Evolutionary conservation across 768 basidiomycete species (phyloP).

Genomic region (Termitomyces sp.): DNA sequence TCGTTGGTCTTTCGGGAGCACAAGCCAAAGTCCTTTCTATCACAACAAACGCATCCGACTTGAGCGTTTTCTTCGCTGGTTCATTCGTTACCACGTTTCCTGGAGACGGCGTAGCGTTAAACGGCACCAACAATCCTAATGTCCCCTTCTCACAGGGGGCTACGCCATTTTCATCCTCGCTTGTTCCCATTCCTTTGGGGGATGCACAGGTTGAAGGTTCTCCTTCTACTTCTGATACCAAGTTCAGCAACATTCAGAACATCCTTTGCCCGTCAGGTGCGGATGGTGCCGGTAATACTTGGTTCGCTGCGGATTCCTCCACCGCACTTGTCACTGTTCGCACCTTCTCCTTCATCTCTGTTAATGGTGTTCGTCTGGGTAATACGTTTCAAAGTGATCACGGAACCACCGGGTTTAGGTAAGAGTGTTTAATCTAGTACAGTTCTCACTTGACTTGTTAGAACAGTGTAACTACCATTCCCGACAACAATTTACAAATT

Average conservation of each 20-base stretch:
- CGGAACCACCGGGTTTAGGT: slow-evolving; percentile 91
- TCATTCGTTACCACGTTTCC: slow-evolving; percentile 78
- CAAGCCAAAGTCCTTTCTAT: slow-evolving; percentile 73
- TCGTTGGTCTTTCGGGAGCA: slow-evolving; percentile 76
- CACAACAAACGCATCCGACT: slow-evolving; percentile 62
- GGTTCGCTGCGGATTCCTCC: slow-evolving; percentile 77
- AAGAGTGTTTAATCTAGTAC: slow-evolving; percentile 20
- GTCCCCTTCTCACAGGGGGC: slow-evolving; percentile 81
- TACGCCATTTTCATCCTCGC: slow-evolving; percentile 84
- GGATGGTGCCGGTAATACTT: slow-evolving; percentile 77
- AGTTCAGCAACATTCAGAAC: slow-evolving; percentile 61
- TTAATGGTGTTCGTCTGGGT: slow-evolving; percentile 81
- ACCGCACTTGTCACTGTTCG: slow-evolving; percentile 74
- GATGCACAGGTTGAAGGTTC: slow-evolving; percentile 54
- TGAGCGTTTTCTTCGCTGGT: slow-evolving; percentile 84
- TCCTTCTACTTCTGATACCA: slow-evolving; percentile 57
- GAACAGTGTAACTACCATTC: slow-evolving; percentile 78
- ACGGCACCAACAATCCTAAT: slow-evolving; percentile 78
- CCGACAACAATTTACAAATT: slow-evolving; percentile 79
- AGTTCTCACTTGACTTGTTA: slow-evolving; percentile 8
- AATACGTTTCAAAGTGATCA: slow-evolving; percentile 83
- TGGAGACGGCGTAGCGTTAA: slow-evolving; percentile 45
- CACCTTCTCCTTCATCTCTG: slow-evolving; percentile 70
- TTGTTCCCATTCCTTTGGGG: slow-evolving; percentile 74
- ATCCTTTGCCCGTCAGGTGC: slow-evolving; percentile 86